phyloP scores from a whole-genome alignment of 352 stramenopile species.

The Phytophthora megakarya region DNA sequence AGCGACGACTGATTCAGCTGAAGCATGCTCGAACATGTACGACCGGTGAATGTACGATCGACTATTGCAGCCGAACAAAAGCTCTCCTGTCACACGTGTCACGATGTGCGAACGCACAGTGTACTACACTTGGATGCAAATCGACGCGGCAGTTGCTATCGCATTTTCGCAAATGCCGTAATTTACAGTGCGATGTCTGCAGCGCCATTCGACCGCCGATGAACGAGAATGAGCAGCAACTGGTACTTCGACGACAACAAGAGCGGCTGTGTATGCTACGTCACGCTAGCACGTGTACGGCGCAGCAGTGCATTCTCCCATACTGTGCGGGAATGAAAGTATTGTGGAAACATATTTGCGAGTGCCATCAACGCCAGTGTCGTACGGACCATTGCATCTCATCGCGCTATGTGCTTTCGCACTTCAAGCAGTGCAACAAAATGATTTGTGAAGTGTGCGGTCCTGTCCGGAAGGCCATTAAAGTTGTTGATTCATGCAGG shows the following conservation, averaged over 20 bases:
- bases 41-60: conserved; percentile 68
- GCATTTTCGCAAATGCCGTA: conserved; percentile 88
- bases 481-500: conserved; percentile 86
- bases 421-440: conserved; percentile 93
- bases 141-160: conserved; percentile 86
- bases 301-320: conserved; percentile 69
- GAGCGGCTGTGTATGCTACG: conserved; percentile 88
- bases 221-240: conserved; percentile 86
- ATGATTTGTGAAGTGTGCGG: conserved; percentile 91
- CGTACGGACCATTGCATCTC: conserved; percentile 89
- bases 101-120: conserved; percentile 83
- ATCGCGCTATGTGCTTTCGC: conserved; percentile 86
- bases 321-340: conserved; percentile 90
- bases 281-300: conserved; percentile 80
- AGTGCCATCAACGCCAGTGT: conserved; percentile 89
- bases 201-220: conserved; percentile 88
- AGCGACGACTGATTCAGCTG: conserved; percentile 83
- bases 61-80: conserved; percentile 85
- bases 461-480: conserved; percentile 86
- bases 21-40: conserved; percentile 88
- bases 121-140: conserved; percentile 88
- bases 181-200: conserved; percentile 88
- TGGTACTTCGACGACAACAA: conserved; percentile 85
- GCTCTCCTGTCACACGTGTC: conserved; percentile 82
- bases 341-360: conserved; percentile 91